Conservation (phyloP, 2,329 filamentous ascomycete species). For the Pestalotiopsis sp. region DNA sequence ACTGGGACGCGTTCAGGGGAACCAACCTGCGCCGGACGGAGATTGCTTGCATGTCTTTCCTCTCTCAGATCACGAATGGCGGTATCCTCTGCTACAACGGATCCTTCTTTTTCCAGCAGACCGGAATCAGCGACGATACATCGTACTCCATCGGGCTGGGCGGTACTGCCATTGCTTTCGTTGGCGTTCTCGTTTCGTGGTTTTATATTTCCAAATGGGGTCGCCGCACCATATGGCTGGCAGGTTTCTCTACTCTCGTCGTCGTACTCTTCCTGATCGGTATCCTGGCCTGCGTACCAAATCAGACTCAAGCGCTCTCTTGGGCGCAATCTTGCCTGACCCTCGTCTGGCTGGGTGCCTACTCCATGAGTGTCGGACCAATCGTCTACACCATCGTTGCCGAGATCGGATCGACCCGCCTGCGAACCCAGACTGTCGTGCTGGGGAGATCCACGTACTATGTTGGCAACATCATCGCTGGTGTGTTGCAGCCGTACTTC, state of each 20-base stretch:
- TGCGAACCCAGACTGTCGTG: conserved; percentile 43
- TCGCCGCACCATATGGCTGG: conserved; percentile 35
- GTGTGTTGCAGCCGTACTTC: conserved; percentile 40
- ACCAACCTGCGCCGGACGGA: conserved; percentile 48
- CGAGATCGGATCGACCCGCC: conserved; percentile 42
- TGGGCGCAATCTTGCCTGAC: conserved; percentile 38
- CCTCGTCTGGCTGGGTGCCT: conserved; percentile 40
- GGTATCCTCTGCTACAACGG: conserved; percentile 42
- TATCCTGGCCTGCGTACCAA: conserved; percentile 37
- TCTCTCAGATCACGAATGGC: conserved; percentile 45
- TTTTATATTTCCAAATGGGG: conserved; percentile 31
- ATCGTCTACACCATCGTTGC: conserved; percentile 46
- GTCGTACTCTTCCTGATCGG: conserved; percentile 36
- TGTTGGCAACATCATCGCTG: conserved; percentile 41
- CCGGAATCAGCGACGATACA: conserved; percentile 38
- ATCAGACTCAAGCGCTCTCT: conserved; percentile 39
- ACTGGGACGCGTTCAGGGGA: conserved; percentile 50
- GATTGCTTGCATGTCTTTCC: conserved; percentile 43
- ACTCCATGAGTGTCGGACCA: conserved; percentile 44
- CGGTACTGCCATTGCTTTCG: conserved; percentile 13
- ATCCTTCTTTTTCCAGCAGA: conserved; percentile 50
- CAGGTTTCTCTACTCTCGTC: conserved; percentile 36
- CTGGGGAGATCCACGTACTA: conserved; percentile 41
- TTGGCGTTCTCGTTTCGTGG: conserved; percentile 39
- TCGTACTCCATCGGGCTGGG: conserved; percentile 33